Conservation (phyloP, 306 rosid species). For the Dryas drummondii region DNA sequence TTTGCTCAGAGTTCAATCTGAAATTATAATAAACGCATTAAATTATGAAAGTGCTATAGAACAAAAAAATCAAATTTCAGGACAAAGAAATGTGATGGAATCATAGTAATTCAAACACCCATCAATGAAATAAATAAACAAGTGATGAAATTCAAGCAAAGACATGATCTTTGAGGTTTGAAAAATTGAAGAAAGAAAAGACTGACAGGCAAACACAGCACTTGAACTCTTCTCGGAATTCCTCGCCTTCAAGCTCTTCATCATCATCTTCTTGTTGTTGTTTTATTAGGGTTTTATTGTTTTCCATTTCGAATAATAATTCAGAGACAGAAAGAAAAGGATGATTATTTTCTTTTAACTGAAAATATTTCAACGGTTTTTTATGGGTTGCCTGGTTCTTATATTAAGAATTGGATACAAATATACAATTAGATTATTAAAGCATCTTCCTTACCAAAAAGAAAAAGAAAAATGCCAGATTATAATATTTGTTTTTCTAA, state of each 20-base stretch:
- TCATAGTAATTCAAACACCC: not conserved
- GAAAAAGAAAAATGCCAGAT: too few relatives aligned
- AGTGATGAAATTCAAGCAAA: not conserved
- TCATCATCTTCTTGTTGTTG: not conserved
- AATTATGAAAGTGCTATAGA: not conserved
- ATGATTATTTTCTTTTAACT: not conserved
- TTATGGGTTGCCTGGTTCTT: too few relatives aligned
- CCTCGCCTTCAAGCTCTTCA: not conserved
- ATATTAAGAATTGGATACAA: too few relatives aligned
- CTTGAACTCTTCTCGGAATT: slow-evolving; percentile 11
- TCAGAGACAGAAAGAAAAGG: not conserved
- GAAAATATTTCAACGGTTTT: too few relatives aligned
- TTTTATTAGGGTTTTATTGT: not conserved
- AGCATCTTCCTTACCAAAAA: too few relatives aligned
- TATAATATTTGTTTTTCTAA: too few relatives aligned
- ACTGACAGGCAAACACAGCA: slow-evolving; percentile 21
- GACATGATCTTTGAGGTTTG: not conserved
- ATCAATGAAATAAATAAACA: not conserved
- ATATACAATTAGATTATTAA: too few relatives aligned
- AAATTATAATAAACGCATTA: not conserved
- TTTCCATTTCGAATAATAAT: slow-evolving; percentile 9
- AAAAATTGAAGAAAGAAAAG: not conserved
- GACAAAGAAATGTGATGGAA: not conserved
- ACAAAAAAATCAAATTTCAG: not conserved
- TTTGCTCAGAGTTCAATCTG: not conserved